Evolutionary conservation across 2,329 filamentous ascomycete species (phyloP).

Genomic region (Fusarium odoratissimum): DNA sequence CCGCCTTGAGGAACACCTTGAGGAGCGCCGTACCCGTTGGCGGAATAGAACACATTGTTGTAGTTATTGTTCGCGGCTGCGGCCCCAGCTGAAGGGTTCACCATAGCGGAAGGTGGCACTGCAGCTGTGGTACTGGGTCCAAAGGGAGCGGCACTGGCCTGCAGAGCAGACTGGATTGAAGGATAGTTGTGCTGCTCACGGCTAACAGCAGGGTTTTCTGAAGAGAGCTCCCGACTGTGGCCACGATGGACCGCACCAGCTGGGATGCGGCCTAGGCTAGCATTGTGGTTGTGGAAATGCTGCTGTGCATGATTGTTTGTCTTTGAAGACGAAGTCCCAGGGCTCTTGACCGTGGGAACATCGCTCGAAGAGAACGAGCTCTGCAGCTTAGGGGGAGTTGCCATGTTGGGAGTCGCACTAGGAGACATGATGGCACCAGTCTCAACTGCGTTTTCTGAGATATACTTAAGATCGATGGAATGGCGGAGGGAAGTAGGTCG

Average conservation of each 20-base stretch:
- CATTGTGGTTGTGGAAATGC: constrained; percentile 81
- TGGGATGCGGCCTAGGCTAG: constrained; percentile 83
- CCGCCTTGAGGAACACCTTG: constrained; percentile 33
- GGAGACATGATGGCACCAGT: constrained; percentile 56
- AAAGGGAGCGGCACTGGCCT: constrained; percentile 83
- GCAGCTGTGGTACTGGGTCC: constrained; percentile 65
- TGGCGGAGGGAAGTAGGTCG: constrained; percentile 65
- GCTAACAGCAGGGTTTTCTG: constrained; percentile 56
- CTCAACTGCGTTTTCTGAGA: constrained; percentile 59
- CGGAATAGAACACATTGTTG: constrained; percentile 50
- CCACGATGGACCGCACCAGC: constrained; percentile 72
- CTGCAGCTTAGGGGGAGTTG: constrained; percentile 79
- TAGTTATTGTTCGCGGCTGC: constrained; percentile 46
- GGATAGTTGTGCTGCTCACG: constrained; percentile 65
- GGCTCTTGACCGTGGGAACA: constrained; percentile 83
- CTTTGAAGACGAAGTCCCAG: constrained; percentile 61
- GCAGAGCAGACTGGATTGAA: constrained; percentile 77
- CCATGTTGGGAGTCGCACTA: constrained; percentile 63
- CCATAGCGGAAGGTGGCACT: constrained; percentile 45
- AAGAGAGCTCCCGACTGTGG: constrained; percentile 78
- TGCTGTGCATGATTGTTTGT: constrained; percentile 71
- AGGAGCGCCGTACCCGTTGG: constrained; percentile 47
- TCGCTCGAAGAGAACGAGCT: constrained; percentile 93
- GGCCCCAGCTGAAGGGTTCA: constrained; percentile 40
- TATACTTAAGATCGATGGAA: constrained; percentile 67